Percentiles rank a stretch among this genome's conserved stretches.
phyloP scores from a whole-genome alignment of 192 early-diverging fungal species.

The Helicostylum pulchrum region DNA sequence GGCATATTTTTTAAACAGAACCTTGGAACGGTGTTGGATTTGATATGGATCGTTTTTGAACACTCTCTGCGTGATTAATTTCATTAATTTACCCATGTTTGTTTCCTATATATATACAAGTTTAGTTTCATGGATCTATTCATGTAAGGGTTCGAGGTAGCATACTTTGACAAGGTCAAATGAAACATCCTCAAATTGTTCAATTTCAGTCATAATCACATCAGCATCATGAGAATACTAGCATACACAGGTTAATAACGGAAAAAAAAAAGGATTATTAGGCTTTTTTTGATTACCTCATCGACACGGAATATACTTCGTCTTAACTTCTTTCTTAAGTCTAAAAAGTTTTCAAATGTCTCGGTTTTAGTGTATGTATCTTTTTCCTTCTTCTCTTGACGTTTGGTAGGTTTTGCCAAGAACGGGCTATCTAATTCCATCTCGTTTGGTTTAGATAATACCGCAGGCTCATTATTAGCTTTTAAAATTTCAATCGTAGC shows the following conservation, averaged over 20 bases:
- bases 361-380: neutral
- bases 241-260: neutral
- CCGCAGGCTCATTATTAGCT: neutral
- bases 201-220: conserved; percentile 31
- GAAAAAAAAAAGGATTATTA: neutral
- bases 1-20: conserved; percentile 19
- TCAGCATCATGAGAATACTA: conserved; percentile 14
- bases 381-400: neutral
- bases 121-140: neutral
- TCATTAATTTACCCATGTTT: conserved; percentile 37
- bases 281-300: conserved; percentile 11
- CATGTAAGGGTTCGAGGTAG: neutral
- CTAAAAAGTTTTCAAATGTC: conserved; percentile 22
- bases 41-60: conserved; percentile 16
- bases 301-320: conserved; percentile 28
- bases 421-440: neutral
- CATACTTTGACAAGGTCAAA: conserved; percentile 38
- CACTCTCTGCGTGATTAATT: conserved; percentile 24
- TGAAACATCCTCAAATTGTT: conserved; percentile 29
- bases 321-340: conserved; percentile 26
- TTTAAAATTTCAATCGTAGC: neutral
- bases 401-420: neutral
- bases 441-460: neutral
- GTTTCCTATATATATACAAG: conserved; percentile 25
- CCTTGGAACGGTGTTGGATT: conserved; percentile 14